Conservation (phyloP, 1,139 yeast genomes). For the Scheffersomyces insectosa region DNA sequence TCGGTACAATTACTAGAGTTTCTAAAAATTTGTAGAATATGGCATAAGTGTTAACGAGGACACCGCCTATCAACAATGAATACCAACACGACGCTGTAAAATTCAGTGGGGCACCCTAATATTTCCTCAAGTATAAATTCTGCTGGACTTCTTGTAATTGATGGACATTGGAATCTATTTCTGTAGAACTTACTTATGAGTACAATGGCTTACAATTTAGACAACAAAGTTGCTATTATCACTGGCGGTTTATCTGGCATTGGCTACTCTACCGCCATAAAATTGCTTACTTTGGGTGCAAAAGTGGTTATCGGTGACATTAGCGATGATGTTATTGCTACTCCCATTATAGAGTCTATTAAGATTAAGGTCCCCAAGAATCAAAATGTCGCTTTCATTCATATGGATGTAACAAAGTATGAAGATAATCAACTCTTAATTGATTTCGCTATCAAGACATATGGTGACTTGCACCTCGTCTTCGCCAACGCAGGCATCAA, state of each 20-base stretch:
- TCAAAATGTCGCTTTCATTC: background rate
- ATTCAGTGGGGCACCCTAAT: no score
- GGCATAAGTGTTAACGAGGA: no score
- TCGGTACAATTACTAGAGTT: no score
- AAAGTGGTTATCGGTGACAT: slow-evolving; percentile 16
- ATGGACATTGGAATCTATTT: no score
- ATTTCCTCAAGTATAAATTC: no score
- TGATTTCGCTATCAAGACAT: background rate
- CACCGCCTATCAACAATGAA: no score
- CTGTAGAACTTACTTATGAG: no score
- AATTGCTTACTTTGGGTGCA: slow-evolving; percentile 13
- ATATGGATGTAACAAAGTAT: background rate
- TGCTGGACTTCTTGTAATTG: no score
- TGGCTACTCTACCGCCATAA: slow-evolving; percentile 23
- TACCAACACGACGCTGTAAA: no score
- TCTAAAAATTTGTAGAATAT: no score
- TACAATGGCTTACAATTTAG: background rate
- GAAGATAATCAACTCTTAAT: background rate
- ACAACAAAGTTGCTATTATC: slow-evolving; percentile 21
- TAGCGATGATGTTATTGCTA: slow-evolving; percentile 10
- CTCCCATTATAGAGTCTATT: background rate
- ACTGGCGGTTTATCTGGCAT: slow-evolving; percentile 34
- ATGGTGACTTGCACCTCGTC: background rate
- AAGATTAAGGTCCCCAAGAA: background rate
- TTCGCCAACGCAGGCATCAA: slow-evolving; percentile 1